phyloP scores from a whole-genome alignment of 345 rosid genomes.

The Firmiana major region DNA sequence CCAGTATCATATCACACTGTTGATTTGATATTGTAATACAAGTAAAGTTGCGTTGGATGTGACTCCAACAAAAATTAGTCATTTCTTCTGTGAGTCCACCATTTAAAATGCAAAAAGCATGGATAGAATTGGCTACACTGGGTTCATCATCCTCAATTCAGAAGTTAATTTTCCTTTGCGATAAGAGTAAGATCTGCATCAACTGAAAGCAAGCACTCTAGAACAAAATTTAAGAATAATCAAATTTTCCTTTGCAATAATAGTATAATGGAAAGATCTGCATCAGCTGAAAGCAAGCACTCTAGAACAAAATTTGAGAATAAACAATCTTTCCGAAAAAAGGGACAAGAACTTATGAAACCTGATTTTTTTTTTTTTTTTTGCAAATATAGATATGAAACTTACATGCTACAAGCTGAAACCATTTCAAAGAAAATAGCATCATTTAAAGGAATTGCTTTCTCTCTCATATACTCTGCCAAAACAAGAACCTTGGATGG shows the following conservation, averaged over 20 bases:
- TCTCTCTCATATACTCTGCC: conserved; percentile 64
- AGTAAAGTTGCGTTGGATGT: not conserved
- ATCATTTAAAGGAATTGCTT: conserved; percentile 54
- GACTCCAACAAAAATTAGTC: not conserved
- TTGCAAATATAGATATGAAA: conserved; percentile 2
- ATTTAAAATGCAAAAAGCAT: not conserved
- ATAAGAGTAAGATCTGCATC: not conserved
- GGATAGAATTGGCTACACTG: not conserved
- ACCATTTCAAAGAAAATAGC: conserved; percentile 69
- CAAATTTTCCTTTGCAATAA: too few relatives aligned
- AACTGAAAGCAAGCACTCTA: conserved; percentile 4
- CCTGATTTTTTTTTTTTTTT: too few relatives aligned
- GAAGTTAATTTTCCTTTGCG: not conserved
- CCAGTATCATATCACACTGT: not conserved
- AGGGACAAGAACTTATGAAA: not conserved
- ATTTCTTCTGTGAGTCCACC: not conserved
- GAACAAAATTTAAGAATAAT: not conserved
- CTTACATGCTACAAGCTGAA: conserved; percentile 88
- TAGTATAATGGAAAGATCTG: not conserved
- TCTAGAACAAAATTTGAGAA: not conserved
- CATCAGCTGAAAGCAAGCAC: conserved; percentile 7
- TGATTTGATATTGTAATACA: not conserved
- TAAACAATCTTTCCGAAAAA: not conserved
- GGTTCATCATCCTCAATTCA: conserved; percentile 7
- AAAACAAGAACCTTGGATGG: conserved; percentile 67